Base-by-base conservation (phyloP, 202 grass and related monocot species). In the Hordeum pubiflorum region DNA sequence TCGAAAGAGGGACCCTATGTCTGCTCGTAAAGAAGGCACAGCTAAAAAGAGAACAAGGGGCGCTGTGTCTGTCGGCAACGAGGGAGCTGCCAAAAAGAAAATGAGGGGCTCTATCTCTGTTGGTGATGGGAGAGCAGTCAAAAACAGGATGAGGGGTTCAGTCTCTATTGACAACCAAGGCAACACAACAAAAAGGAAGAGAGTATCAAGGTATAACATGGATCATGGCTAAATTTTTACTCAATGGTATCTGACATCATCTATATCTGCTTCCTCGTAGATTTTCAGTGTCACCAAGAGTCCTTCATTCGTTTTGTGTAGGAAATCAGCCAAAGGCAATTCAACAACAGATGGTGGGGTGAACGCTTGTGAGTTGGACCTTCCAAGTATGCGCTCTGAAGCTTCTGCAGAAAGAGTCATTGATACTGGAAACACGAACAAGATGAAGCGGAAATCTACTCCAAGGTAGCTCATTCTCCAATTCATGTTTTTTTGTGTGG, bases 271-370 rank as follows among this genome's bases (percentile, higher is more conserved):
- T 61, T 58, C 56, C 20, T 65, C 13, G 12, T 61, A 17, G 60
- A 21, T 63, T 73, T 63, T 76, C 43, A 65, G 31, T 75, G 23
- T 36, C 29, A 37, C 3, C 23, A 80, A 79, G 26, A 76, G 3
- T 18, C 18, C 10, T 20, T 62, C 9, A 2, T 59, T 31, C 17
- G 18, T 58, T 32, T 52, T 69, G 1, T 67, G 27, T 22, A 88
- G 73, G 74, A 78, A 83, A 57, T 69, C 83, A 60, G 10, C 60
- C 32, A 73, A 84, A 77, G 86, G 86, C 60, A 92, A 84, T 81
- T 70, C 44, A 78, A 59, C 6, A 7, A 12, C 76, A 46, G 85
- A 91, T 76, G 44, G 31, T 74, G 40, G 29, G 38, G 57, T 2
- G 15, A 82, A 74, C 80, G 31, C 72, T 55, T 69, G 44, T 67